A percentile compares a stretch with the other conserved stretches of the same genome.
Conservation (phyloP, 768 basidiomycete species). For the Tulasnella sp. region DNA sequence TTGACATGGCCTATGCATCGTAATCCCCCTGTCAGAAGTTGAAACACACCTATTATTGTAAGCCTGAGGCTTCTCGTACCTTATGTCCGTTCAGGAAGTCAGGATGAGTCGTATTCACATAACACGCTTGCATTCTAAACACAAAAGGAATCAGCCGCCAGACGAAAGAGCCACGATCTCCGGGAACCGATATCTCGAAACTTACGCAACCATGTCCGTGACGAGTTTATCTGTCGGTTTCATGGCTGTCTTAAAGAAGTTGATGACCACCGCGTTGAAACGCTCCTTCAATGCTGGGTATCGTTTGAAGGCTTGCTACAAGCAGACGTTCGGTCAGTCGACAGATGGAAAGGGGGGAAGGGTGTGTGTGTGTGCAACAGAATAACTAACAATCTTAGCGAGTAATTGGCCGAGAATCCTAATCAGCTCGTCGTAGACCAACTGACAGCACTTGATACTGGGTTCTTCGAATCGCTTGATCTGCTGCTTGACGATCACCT, state of each 20-base stretch:
- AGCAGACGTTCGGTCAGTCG: background rate
- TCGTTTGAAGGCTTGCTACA: constrained; percentile 87
- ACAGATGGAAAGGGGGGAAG: background rate
- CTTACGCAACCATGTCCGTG: constrained; percentile 80
- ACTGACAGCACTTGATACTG: constrained; percentile 80
- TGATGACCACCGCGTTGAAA: constrained; percentile 91
- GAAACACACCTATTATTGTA: background rate
- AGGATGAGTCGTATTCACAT: constrained; percentile 98
- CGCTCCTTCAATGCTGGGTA: constrained; percentile 94
- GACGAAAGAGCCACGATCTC: constrained; percentile 3
- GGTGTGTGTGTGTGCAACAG: too few relatives aligned
- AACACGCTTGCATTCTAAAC: constrained; percentile 96
- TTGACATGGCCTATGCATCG: constrained; percentile 66
- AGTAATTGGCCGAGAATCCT: constrained; percentile 88
- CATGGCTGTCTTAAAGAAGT: constrained; percentile 95
- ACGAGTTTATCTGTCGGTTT: constrained; percentile 91
- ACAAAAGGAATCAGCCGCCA: background rate
- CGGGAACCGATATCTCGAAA: constrained; percentile 24
- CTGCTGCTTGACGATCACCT: constrained; percentile 98
- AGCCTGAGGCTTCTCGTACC: constrained; percentile 31
- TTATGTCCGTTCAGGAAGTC: constrained; percentile 97
- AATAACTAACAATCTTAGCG: constrained; percentile 60
- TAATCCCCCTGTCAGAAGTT: too few relatives aligned
- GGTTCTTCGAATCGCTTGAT: constrained; percentile 96
- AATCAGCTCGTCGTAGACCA: constrained; percentile 96